A percentile compares a stretch with the other conserved stretches of the same genome.
These are phyloP conservation scores for Cardamine resedifolia DNA, from an alignment of 345 rosid species.

Conservation along the genomic window DNA sequence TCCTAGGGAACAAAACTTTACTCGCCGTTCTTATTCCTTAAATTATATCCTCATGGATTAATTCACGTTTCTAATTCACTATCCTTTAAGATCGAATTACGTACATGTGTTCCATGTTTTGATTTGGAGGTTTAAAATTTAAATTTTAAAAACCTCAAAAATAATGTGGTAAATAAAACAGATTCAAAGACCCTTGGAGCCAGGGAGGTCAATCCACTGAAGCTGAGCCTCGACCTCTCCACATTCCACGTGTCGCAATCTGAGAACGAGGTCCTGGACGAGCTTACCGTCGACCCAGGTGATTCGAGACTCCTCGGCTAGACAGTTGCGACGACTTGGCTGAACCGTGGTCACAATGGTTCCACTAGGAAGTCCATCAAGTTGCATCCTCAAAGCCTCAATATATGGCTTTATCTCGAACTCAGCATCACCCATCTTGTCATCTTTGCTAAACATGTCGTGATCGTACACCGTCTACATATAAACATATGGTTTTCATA, in stretches of 20 bases:
- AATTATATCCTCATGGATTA: conserved; percentile 1
- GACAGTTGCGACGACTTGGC: conserved; percentile 66
- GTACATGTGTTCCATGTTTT: not conserved
- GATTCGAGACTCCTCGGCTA: conserved; percentile 63
- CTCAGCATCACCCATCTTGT: conserved; percentile 93
- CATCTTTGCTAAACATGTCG: conserved; percentile 84
- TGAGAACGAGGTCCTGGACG: conserved; percentile 64
- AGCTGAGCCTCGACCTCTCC: conserved; percentile 87
- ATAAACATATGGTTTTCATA: not conserved
- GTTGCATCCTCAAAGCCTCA: conserved; percentile 65
- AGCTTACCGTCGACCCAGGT: conserved; percentile 49
- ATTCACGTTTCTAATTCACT: conserved; percentile 10
- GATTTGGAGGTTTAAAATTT: not conserved
- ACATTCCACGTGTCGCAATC: conserved; percentile 80
- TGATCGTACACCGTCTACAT: conserved; percentile 79
- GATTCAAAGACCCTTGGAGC: conserved; percentile 52
- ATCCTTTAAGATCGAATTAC: not conserved
- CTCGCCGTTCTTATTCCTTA: conserved; percentile 19
- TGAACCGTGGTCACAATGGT: conserved; percentile 53
- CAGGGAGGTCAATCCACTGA: conserved; percentile 86
- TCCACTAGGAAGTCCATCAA: conserved; percentile 54
- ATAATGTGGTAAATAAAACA: not conserved
- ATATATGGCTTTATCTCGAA: conserved; percentile 59
- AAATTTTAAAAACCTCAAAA: not conserved
- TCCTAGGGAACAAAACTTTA: conserved; percentile 2